phyloP scores from a whole-genome alignment of 2,329 filamentous ascomycete genomes.

The Phaeophleospora eucalypticola region DNA sequence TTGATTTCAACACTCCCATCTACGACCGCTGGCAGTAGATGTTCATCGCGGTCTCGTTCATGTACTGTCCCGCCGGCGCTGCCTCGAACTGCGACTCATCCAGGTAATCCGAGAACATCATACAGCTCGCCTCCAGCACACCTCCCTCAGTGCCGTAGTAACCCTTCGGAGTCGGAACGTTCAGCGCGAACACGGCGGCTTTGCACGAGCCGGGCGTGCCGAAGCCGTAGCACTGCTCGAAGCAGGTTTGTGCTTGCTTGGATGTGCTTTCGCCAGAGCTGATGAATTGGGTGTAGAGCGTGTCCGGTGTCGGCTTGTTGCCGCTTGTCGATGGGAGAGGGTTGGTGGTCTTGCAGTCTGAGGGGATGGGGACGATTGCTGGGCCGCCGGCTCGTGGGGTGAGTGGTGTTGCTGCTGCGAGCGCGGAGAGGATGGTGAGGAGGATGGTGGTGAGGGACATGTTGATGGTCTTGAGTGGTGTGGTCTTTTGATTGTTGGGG shows the following conservation, averaged over 20 bases:
- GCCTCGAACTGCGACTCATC: conserved; percentile 28
- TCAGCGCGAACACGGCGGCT: conserved; percentile 34
- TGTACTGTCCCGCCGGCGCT: conserved; percentile 31
- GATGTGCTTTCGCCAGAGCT: conserved; percentile 4
- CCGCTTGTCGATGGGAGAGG: conserved; percentile 20
- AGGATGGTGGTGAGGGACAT: background rate
- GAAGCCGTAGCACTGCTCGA: conserved; percentile 39
- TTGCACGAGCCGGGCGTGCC: conserved; percentile 27
- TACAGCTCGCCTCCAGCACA: conserved; percentile 32
- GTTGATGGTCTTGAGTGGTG: too few relatives aligned
- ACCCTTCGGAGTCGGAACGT: conserved; percentile 30
- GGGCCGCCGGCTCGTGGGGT: conserved; percentile 33
- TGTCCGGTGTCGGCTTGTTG: conserved; percentile 28
- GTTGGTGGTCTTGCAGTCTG: conserved; percentile 32
- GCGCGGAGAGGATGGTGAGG: background rate
- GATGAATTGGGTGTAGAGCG: conserved; percentile 33
- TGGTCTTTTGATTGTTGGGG: too few relatives aligned
- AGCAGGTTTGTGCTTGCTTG: conserved; percentile 29
- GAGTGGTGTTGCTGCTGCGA: background rate
- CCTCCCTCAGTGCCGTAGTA: conserved; percentile 34
- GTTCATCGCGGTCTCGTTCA: conserved; percentile 9
- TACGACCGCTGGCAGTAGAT: background rate
- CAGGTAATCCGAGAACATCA: conserved; percentile 34
- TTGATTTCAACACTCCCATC: too few relatives aligned
- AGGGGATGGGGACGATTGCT: conserved; percentile 31